phyloP scores from a whole-genome alignment of 2,329 filamentous ascomycete genomes.

The Sarocladium oryzae region DNA sequence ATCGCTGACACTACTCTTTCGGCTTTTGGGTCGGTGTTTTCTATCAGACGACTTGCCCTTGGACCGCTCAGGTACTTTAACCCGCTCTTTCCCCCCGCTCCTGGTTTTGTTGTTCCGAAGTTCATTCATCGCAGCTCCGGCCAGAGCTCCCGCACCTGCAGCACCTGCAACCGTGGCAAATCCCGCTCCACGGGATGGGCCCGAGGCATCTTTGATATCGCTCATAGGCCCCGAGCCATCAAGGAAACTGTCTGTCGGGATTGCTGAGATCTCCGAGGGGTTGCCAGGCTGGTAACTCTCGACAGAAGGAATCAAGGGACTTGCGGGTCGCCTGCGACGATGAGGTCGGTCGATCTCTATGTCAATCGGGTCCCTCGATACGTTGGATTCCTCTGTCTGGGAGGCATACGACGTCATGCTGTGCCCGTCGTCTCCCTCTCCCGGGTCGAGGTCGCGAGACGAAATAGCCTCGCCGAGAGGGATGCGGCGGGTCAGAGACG shows the following conservation, averaged over 20 bases:
- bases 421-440: constrained; percentile 53
- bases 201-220: constrained; percentile 33
- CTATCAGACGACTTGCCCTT: constrained; percentile 42
- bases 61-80: constrained; percentile 32
- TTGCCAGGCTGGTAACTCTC: constrained; percentile 54
- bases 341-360: constrained; percentile 71
- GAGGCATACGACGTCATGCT: constrained; percentile 72
- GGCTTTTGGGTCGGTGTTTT: constrained; percentile 40
- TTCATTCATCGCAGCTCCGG: constrained; percentile 35
- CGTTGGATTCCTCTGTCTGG: constrained; percentile 70
- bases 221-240: constrained; percentile 45
- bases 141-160: constrained; percentile 24
- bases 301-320: constrained; percentile 54
- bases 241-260: constrained; percentile 55
- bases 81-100: constrained; percentile 34
- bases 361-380: constrained; percentile 73
- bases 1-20: constrained; percentile 43
- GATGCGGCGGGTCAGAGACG: constrained; percentile 49
- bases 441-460: constrained; percentile 36
- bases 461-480: constrained; percentile 34
- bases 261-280: constrained; percentile 80
- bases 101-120: constrained; percentile 38
- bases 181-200: constrained; percentile 33
- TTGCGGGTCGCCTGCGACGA: constrained; percentile 58
- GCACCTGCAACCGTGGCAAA: constrained; percentile 30